A percentile compares a stretch with the other conserved stretches of the same genome.
Conservation (phyloP, 2,329 filamentous ascomycete species). For the Monascus ruber region DNA sequence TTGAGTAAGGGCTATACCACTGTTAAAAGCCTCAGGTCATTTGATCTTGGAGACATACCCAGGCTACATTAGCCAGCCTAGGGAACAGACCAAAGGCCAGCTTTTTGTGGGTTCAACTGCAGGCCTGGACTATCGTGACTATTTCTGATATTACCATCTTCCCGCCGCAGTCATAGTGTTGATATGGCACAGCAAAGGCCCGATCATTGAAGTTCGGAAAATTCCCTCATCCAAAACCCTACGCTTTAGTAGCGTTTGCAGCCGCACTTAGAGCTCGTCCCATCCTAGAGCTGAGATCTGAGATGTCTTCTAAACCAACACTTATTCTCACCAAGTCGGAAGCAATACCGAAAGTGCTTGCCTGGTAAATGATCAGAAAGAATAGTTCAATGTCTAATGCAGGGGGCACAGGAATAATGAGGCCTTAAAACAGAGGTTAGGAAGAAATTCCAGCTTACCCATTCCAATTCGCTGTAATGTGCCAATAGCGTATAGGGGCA, state of each 20-base stretch:
- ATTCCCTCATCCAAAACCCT: background rate
- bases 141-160: too few species aligned
- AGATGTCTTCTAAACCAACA: slow-evolving; percentile 73
- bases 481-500: slow-evolving; percentile 87
- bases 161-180: too few species aligned
- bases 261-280: slow-evolving; percentile 56
- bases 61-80: too few species aligned
- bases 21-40: too few species aligned
- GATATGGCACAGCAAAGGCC: too few species aligned
- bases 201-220: too few species aligned
- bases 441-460: slow-evolving; percentile 41
- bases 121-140: too few species aligned
- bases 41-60: too few species aligned
- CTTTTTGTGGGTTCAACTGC: too few species aligned
- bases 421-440: background rate
- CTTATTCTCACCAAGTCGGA: slow-evolving; percentile 73
- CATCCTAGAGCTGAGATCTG: slow-evolving; percentile 54
- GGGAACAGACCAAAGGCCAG: too few species aligned
- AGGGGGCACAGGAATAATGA: background rate
- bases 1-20: too few species aligned
- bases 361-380: slow-evolving; percentile 31
- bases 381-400: background rate
- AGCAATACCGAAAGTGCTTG: slow-evolving; percentile 67
- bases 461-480: slow-evolving; percentile 85
- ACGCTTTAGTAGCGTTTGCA: slow-evolving; percentile 4